Percentiles rank a stretch among this genome's conserved stretches.
Conservation (phyloP, 768 basidiomycete genomes). For the Postia placenta region DNA sequence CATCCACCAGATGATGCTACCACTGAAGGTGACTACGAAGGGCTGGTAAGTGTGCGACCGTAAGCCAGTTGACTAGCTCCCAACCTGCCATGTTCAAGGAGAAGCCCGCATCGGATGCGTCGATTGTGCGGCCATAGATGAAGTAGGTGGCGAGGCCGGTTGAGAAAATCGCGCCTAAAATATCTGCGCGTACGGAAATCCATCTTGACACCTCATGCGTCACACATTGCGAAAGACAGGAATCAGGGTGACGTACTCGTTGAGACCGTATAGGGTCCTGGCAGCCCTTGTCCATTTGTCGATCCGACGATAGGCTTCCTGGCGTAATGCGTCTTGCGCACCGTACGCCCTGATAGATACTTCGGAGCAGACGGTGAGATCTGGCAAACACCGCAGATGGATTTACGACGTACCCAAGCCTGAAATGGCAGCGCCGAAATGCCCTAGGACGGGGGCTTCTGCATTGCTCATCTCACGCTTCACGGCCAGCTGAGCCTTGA, state of each 20-base stretch:
- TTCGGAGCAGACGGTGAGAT: conserved; percentile 11
- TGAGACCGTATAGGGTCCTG: conserved; percentile 42
- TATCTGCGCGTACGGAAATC: conserved; percentile 50
- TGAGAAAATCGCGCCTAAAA: conserved; percentile 43
- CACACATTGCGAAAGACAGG: background rate
- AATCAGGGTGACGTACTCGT: conserved; percentile 15
- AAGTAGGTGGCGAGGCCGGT: conserved; percentile 46
- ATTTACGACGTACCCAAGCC: conserved; percentile 32
- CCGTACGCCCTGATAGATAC: conserved; percentile 53
- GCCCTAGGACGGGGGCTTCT: conserved; percentile 43
- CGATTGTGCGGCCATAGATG: conserved; percentile 38
- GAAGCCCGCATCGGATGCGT: conserved; percentile 34
- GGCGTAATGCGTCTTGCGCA: conserved; percentile 38
- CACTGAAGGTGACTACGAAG: conserved; percentile 44
- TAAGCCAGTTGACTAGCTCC: conserved; percentile 3
- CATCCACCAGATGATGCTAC: conserved; percentile 49
- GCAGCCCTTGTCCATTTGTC: conserved; percentile 40
- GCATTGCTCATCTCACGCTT: conserved; percentile 53
- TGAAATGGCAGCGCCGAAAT: conserved; percentile 48
- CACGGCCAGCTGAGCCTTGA: conserved; percentile 50
- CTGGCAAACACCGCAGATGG: background rate
- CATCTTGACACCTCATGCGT: conserved; percentile 24
- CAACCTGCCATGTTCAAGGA: conserved; percentile 37
- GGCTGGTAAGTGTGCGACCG: background rate
- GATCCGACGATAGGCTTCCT: conserved; percentile 37